Conservation (phyloP, 2,329 filamentous ascomycete genomes). For the Fusarium beomiforme region DNA sequence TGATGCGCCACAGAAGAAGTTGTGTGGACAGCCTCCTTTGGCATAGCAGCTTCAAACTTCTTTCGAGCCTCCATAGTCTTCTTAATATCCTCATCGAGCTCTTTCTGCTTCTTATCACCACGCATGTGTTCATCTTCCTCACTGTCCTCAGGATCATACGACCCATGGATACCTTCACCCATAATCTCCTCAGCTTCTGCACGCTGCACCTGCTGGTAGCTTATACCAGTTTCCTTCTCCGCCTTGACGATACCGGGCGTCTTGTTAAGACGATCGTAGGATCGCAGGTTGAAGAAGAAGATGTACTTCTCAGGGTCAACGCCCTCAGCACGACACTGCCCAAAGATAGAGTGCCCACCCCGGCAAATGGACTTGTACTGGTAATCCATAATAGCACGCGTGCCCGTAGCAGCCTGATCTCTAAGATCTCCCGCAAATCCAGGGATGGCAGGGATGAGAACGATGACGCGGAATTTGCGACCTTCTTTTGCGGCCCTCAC, state of each 20-base stretch:
- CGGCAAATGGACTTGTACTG: constrained; percentile 97
- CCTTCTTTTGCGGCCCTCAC: constrained; percentile 82
- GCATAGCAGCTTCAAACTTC: constrained; percentile 61
- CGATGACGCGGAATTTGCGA: constrained; percentile 89
- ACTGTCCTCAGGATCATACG: constrained; percentile 53
- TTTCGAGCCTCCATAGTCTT: constrained; percentile 59
- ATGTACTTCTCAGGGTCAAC: constrained; percentile 84
- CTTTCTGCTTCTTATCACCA: constrained; percentile 48
- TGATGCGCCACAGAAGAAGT: constrained; percentile 72
- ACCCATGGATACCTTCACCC: constrained; percentile 75
- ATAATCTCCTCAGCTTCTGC: constrained; percentile 92
- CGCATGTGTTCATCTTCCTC: constrained; percentile 63
- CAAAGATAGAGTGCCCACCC: constrained; percentile 91
- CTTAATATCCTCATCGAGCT: constrained; percentile 49
- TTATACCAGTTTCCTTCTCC: constrained; percentile 83
- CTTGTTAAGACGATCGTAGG: constrained; percentile 91
- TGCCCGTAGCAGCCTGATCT: constrained; percentile 84
- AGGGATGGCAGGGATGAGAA: constrained; percentile 89
- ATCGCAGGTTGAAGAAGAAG: constrained; percentile 93
- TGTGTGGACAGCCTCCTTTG: constrained; percentile 50
- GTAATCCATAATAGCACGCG: constrained; percentile 96
- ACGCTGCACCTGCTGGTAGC: constrained; percentile 86
- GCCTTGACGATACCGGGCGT: constrained; percentile 77
- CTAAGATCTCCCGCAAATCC: constrained; percentile 94
- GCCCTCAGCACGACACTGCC: constrained; percentile 75